Conservation (phyloP, 2,329 filamentous ascomycete genomes). For the Penicillium expansum region DNA sequence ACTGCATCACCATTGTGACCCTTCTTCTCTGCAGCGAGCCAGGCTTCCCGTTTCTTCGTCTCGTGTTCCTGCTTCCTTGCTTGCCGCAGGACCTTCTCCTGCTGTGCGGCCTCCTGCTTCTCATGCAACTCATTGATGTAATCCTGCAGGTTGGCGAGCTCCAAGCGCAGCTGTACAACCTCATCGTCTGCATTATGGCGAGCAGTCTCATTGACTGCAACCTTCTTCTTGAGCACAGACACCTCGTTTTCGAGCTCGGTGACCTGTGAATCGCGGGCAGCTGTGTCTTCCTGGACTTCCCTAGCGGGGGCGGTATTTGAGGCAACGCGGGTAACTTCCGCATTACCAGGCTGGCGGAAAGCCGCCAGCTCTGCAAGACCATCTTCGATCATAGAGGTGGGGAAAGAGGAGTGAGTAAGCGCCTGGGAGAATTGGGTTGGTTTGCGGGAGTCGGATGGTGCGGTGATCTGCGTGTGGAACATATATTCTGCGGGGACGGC, state of each 20-base stretch:
- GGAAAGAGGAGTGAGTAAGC: conserved; percentile 41
- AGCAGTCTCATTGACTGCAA: conserved; percentile 35
- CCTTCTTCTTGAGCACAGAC: conserved; percentile 38
- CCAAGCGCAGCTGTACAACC: conserved; percentile 37
- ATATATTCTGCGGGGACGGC: conserved; percentile 45
- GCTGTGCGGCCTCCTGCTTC: conserved; percentile 36
- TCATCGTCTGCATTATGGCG: conserved; percentile 37
- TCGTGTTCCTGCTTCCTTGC: conserved; percentile 42
- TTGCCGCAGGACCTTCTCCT: conserved; percentile 34
- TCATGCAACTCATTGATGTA: conserved; percentile 40
- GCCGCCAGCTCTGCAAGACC: conserved; percentile 40
- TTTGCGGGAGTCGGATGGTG: conserved; percentile 13
- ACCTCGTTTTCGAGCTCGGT: conserved; percentile 42
- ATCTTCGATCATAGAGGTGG: conserved; percentile 40
- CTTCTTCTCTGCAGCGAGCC: conserved; percentile 46
- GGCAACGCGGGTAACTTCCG: conserved; percentile 17
- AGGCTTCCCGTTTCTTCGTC: conserved; percentile 41
- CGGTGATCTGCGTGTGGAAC: conserved; percentile 40
- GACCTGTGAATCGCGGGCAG: conserved; percentile 28
- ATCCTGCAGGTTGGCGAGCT: conserved; percentile 36
- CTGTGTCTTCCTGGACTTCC: conserved; percentile 15
- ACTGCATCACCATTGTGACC: conserved; percentile 42
- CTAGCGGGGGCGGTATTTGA: conserved; percentile 10
- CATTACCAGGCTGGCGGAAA: conserved; percentile 26
- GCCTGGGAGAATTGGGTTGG: conserved; percentile 36